Conservation (phyloP, 1,284 basidiomycete species). For the Moesziomyces antarcticus region DNA sequence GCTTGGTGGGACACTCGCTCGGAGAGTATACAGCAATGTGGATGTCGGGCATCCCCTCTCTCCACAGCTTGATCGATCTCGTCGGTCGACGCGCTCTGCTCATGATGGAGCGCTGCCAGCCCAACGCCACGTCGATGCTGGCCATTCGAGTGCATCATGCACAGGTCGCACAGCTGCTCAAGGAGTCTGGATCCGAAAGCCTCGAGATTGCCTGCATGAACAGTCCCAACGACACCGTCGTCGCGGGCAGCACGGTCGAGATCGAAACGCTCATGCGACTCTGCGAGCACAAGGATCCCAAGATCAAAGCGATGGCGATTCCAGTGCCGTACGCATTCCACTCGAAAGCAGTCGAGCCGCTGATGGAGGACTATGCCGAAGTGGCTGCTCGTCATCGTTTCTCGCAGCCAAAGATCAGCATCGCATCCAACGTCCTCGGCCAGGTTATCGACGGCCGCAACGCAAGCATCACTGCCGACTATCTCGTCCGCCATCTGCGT, state of each 20-base stretch:
- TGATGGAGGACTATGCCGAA: slow-evolving; percentile 14
- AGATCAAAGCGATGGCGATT: slow-evolving; percentile 46
- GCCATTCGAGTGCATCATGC: slow-evolving; percentile 27
- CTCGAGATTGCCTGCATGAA: slow-evolving; percentile 52
- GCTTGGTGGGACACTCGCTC: slow-evolving; percentile 47
- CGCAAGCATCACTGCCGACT: slow-evolving; percentile 9
- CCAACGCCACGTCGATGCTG: slow-evolving; percentile 48
- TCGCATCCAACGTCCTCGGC: slow-evolving; percentile 43
- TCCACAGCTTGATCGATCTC: slow-evolving; percentile 41
- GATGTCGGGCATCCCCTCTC: slow-evolving; percentile 27
- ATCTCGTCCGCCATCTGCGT: slow-evolving; percentile 36
- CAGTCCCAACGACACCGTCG: slow-evolving; percentile 43
- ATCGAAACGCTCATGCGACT: slow-evolving; percentile 22
- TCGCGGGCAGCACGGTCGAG: slow-evolving; percentile 32
- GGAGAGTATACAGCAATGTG: slow-evolving; percentile 51
- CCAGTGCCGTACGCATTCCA: slow-evolving; percentile 53
- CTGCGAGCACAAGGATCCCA: slow-evolving; percentile 26
- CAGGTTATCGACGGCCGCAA: slow-evolving; percentile 3
- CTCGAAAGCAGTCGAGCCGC: slow-evolving; percentile 32
- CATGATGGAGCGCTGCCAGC: slow-evolving; percentile 41
- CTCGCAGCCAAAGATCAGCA: slow-evolving; percentile 13
- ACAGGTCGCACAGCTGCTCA: slow-evolving; percentile 20
- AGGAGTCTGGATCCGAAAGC: slow-evolving; percentile 5
- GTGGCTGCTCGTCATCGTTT: slow-evolving; percentile 10
- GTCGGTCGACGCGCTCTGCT: slow-evolving; percentile 41